phyloP scores from a whole-genome alignment of 768 basidiomycete genomes.

The Rhodotorula graminis region DNA sequence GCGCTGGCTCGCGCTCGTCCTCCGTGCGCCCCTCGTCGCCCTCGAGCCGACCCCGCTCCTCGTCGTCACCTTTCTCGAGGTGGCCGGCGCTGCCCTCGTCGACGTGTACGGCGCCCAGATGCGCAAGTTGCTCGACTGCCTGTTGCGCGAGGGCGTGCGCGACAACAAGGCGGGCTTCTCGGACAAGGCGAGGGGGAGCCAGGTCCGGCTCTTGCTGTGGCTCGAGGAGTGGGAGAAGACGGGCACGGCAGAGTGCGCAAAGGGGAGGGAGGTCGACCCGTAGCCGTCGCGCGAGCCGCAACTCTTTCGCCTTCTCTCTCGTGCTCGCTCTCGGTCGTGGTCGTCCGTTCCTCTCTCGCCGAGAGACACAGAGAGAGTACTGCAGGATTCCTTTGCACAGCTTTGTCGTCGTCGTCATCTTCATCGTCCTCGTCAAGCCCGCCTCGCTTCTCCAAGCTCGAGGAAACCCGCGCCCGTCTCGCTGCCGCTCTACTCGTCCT shows the following conservation, averaged over 20 bases:
- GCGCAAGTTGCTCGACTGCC: slow-evolving; percentile 30
- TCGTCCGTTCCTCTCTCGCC: too few species aligned
- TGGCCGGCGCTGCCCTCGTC: slow-evolving; percentile 25
- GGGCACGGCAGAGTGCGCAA: not conserved
- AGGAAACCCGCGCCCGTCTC: too few species aligned
- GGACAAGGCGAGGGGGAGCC: slow-evolving; percentile 30
- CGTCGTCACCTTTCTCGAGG: slow-evolving; percentile 34
- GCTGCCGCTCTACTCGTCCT: not conserved
- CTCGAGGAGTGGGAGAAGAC: slow-evolving; percentile 38
- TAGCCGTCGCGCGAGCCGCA: not conserved
- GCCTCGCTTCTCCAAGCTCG: too few species aligned
- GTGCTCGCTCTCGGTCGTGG: not conserved
- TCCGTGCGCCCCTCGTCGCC: slow-evolving; percentile 33
- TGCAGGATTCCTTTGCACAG: not conserved
- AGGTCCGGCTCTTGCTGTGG: slow-evolving; percentile 26
- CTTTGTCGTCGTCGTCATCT: too few species aligned
- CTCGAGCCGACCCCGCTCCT: slow-evolving; percentile 40
- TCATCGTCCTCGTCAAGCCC: not conserved
- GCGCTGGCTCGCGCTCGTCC: slow-evolving; percentile 31
- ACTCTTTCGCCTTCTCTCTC: too few species aligned
- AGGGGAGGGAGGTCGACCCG: slow-evolving; percentile 19
- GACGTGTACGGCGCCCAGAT: slow-evolving; percentile 36
- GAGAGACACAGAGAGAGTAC: not conserved
- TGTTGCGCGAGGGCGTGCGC: slow-evolving; percentile 37
- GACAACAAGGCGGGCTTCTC: slow-evolving; percentile 34